Base-by-base conservation (phyloP, 495 filamentous ascomycete genomes). In the Gamarada debralockiae region DNA sequence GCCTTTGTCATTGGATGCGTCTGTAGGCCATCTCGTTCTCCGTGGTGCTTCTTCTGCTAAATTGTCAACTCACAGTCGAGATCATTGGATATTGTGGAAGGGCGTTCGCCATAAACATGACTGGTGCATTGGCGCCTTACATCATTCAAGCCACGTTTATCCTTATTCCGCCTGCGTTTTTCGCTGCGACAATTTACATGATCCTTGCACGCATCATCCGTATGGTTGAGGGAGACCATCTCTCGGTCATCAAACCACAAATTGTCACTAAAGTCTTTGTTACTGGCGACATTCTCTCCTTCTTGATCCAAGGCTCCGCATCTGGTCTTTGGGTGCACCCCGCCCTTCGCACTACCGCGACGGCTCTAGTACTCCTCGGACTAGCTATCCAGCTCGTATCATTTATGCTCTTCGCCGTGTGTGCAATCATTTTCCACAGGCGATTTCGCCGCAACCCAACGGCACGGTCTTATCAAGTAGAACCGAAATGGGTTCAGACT, bases 141-240 rank as follows among this genome's bases (percentile, higher is more conserved):
- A 60, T 76, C 23, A 68, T 74, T 48, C 75, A 80, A 59, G 68
- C 66, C 15, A 52, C 71, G 5, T 60, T 77, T 15, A 64, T 79
- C 15, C 67, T 80, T 1, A 50, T 80, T 7, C 73, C 74, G 9
- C 41, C 76, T 6, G 76, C 75, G 0, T 64, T 79, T 8, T 77
- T 73, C 54, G 74, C 77, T 10, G 77, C 77, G 0, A 71, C 68
- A 1, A 78, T 81, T 44, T 79, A 81, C 57, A 81, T 80, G 76
- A 67, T 67, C 15, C 65, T 79, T 1, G 76, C 70, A 0, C 70
- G 77, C 0, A 61, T 80, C 4, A 73, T 79, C 14, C 51, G 56
- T 15, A 22, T 54, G 3, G 59, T 72, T 3, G 65, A 75, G 15
- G 80, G 68, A n/a, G 77, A 79, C 14, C n/a, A 53, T 3, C 63